Conservation (phyloP, 2,329 filamentous ascomycete species). For the Arachnopeziza araneosa region DNA sequence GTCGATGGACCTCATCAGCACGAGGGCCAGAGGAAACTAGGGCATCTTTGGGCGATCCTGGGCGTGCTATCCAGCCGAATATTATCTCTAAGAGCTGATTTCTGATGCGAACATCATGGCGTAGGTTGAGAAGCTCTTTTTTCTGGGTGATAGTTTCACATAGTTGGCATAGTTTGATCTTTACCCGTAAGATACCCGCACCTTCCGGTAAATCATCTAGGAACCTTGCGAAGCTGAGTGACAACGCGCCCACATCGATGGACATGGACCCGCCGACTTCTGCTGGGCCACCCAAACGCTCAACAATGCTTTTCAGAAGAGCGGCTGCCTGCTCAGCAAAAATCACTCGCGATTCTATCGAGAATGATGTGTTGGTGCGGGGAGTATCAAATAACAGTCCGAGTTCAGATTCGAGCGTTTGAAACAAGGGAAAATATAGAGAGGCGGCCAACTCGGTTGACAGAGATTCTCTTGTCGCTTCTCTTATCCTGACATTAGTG, state of each 20-base stretch:
- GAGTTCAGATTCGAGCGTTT: conserved; percentile 58
- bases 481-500: conserved; percentile 57
- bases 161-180: conserved; percentile 64
- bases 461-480: conserved; percentile 61
- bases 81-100: conserved; percentile 65
- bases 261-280: conserved; percentile 58
- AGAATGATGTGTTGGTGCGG: conserved; percentile 44
- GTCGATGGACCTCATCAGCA: conserved; percentile 50
- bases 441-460: conserved; percentile 58
- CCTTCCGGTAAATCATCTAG: conserved; percentile 53
- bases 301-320: conserved; percentile 57
- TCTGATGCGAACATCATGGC: conserved; percentile 62
- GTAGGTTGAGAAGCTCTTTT: conserved; percentile 62
- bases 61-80: conserved; percentile 62
- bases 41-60: conserved; percentile 47
- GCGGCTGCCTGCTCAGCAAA: conserved; percentile 65
- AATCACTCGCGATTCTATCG: conserved; percentile 54
- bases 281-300: conserved; percentile 56
- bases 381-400: conserved; percentile 56
- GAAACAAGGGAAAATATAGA: conserved; percentile 59
- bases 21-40: conserved; percentile 36
- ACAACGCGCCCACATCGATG: conserved; percentile 57
- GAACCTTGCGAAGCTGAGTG: conserved; percentile 63
- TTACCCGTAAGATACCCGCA: conserved; percentile 53
- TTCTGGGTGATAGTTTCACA: conserved; percentile 60